A percentile compares a stretch with the other conserved stretches of the same genome.
These are phyloP conservation scores for Begonia masoniana DNA, from an alignment of 306 rosid species.

Conservation along the genomic window DNA sequence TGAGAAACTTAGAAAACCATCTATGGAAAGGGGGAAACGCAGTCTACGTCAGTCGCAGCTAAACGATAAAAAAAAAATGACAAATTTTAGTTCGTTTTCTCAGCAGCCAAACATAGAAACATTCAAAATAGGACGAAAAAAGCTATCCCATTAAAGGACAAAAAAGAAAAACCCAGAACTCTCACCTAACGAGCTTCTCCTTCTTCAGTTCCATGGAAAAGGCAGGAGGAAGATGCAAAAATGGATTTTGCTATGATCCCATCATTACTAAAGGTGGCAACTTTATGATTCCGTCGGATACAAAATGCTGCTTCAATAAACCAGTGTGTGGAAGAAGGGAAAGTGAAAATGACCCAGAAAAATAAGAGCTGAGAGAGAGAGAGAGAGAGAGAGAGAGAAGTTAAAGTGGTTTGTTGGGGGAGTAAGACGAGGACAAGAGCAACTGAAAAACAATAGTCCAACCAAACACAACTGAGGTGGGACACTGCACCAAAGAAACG, in stretches of 20 bases:
- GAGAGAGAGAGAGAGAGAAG: slow-evolving; percentile 2
- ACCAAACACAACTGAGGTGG: no score
- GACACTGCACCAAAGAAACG: no score
- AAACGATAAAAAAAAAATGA: neutral
- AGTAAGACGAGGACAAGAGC: neutral
- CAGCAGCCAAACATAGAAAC: slow-evolving; percentile 1
- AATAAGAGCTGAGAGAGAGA: neutral
- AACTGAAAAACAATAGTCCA: neutral
- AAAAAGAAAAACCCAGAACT: neutral
- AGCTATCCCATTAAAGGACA: neutral
- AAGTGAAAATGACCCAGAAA: slow-evolving; percentile 1
- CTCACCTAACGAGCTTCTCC: slow-evolving; percentile 69
- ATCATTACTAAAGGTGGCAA: neutral
- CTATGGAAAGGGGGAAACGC: no score
- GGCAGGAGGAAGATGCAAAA: slow-evolving; percentile 6
- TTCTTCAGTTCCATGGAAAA: slow-evolving; percentile 49
- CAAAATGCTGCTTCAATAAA: neutral
- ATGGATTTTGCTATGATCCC: slow-evolving; percentile 3
- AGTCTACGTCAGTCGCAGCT: no score
- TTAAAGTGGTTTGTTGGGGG: slow-evolving; percentile 4
- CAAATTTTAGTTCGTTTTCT: neutral
- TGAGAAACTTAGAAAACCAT: neutral
- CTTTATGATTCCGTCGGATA: neutral
- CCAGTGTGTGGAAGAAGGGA: neutral
- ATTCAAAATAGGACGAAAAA: neutral